These are phyloP conservation scores for Arctium minus DNA, from an alignment of 129 eudicot species.

Conservation along the genomic window DNA sequence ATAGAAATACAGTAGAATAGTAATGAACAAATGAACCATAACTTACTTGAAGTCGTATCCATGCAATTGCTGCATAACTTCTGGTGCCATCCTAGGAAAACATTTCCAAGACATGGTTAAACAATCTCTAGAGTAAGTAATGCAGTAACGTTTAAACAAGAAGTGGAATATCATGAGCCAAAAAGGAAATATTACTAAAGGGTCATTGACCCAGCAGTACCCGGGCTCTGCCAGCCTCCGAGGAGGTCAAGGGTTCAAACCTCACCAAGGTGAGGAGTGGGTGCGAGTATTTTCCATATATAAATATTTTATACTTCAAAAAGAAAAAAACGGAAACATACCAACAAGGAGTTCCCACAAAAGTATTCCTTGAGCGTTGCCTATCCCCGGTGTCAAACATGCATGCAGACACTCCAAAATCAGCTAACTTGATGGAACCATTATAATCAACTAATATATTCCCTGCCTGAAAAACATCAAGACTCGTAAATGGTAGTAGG, in stretches of 20 bases:
- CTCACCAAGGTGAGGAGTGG: no score
- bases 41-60: slow-evolving; percentile 97
- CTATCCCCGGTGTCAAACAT: slow-evolving; percentile 98
- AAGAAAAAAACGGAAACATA: slow-evolving; percentile 22
- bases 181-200: neutral
- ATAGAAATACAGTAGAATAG: neutral
- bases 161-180: neutral
- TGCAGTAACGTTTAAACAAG: neutral
- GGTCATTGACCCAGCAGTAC: neutral
- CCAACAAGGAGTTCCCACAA: slow-evolving; percentile 99
- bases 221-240: no score
- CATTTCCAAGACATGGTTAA: slow-evolving; percentile 23
- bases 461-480: slow-evolving; percentile 65
- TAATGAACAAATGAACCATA: slow-evolving; percentile 1
- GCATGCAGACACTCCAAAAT: slow-evolving; percentile 95
- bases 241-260: no score
- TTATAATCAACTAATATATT: slow-evolving; percentile 74
- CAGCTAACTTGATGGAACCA: slow-evolving; percentile 86
- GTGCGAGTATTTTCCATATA: no score
- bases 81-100: slow-evolving; percentile 92
- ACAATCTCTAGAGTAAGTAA: slow-evolving; percentile 5
- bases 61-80: slow-evolving; percentile 93
- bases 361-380: slow-evolving; percentile 88
- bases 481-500: slow-evolving; percentile 4
- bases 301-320: neutral